Evolutionary conservation across 352 stramenopile genomes (phyloP), one percentile per base, ranked within the genome.

Genomic region (Pythium phragmiticola): DNA sequence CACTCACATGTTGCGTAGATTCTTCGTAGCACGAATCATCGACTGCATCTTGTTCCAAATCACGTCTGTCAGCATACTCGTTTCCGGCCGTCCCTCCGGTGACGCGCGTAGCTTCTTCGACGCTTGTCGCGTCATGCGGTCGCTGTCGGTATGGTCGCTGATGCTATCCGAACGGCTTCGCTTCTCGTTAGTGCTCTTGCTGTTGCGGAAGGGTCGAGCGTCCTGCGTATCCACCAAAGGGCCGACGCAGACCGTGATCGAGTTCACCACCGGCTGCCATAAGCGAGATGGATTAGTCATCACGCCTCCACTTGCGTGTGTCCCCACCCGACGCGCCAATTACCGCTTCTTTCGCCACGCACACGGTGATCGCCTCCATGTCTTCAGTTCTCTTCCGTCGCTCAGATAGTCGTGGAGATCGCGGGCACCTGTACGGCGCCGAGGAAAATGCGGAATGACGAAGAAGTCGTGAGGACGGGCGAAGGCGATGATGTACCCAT

Each of bases 1-100:
- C 48, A 62, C 65, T 47, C 23, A 72, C 65, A 65, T 72, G 16
- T 41, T 57, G 17, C 58, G 33, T 0, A 72, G 41, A 26, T 30
- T 72, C 41, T 62, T 65, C n/a, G 53, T 36, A n/a, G 7, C 12
- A 0, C 43, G 12, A 28, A 72, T 39, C 41, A 68, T 54, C 12
- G 21, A 26, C 30, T 65, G 65, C 21, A 72, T 43, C 9, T 49
- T 61, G n/a, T 33, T 39, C 65, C 59, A 67, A 8, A 54, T 55
- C n/a, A 2, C 45, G 7, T 64, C 42, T 7, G 37, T 37, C 6
- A 72, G 54, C 37, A 26, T n/a, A 51, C 63, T 69, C 17, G 33
- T 28, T 23, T 28, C 9, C 4, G 63, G 63, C 2, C 45, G 63
- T 34, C 48, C 2, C 7, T 12, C 4, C 30, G 37, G 21, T 26